A percentile compares a stretch with the other conserved stretches of the same genome.
These are phyloP conservation scores for Fraxinus excelsior DNA, from an alignment of 257 asterid species.

Conservation along the genomic window DNA sequence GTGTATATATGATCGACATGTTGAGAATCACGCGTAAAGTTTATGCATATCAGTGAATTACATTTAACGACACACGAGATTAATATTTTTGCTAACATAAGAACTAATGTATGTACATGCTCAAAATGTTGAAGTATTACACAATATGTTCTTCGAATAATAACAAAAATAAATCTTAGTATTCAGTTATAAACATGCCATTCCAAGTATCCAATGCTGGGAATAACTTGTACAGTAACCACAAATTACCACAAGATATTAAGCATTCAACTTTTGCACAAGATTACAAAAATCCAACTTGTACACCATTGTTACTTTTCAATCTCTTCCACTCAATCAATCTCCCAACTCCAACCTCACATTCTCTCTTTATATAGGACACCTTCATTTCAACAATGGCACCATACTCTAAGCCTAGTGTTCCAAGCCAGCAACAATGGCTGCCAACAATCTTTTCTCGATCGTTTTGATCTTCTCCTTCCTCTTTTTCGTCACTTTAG, in stretches of 20 bases:
- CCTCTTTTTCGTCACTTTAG: constrained; percentile 44
- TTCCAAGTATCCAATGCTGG: neutral
- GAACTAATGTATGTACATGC: too few species aligned
- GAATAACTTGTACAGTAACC: neutral
- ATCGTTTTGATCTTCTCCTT: constrained; percentile 39
- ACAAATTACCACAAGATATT: neutral
- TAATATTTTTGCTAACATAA: too few species aligned
- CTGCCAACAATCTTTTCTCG: constrained; percentile 33
- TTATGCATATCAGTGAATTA: too few species aligned
- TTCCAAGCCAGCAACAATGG: constrained; percentile 38
- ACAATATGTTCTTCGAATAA: too few species aligned
- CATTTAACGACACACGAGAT: too few species aligned
- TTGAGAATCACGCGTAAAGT: too few species aligned
- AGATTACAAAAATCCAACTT: constrained; percentile 49
- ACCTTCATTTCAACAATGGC: constrained; percentile 29
- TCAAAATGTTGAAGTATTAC: too few species aligned
- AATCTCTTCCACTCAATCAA: constrained; percentile 43
- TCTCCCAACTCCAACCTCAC: constrained; percentile 52
- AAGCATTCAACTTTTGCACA: constrained; percentile 27
- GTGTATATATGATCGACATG: too few species aligned
- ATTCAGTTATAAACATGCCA: neutral
- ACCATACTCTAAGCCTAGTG: constrained; percentile 23
- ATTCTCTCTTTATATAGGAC: constrained; percentile 42
- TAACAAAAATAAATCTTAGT: too few species aligned
- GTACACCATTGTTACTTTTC: constrained; percentile 18